Evolutionary conservation across 768 basidiomycete species (phyloP).

Genomic region (Leccinum sublutescens): DNA sequence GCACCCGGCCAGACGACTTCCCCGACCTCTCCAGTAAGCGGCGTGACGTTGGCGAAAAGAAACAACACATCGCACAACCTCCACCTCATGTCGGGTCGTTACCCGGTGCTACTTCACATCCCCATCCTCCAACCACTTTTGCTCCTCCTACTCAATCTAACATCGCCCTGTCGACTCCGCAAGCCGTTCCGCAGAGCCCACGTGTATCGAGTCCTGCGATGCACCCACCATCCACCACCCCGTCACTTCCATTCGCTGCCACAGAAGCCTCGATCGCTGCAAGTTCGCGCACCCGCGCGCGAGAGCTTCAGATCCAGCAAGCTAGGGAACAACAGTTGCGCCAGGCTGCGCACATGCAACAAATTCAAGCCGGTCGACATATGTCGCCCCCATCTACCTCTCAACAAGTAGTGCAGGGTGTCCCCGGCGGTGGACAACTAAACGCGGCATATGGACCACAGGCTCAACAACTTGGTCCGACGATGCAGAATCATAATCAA

Average conservation of each 20-base stretch:
- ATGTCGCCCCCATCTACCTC: conserved; percentile 42
- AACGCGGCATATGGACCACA: conserved; percentile 29
- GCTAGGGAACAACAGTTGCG: conserved; percentile 35
- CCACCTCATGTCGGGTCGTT: conserved; percentile 17
- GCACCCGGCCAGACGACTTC: conserved; percentile 57
- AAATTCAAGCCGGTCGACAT: conserved; percentile 36
- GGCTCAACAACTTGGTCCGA: conserved; percentile 43
- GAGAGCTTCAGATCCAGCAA: conserved; percentile 38
- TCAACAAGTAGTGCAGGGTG: conserved; percentile 19
- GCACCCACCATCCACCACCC: conserved; percentile 26
- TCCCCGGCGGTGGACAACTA: conserved; percentile 16
- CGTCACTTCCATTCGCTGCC: conserved; percentile 32
- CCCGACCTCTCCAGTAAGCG: conserved; percentile 55
- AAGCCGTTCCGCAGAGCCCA: conserved; percentile 29
- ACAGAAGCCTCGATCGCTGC: conserved; percentile 37
- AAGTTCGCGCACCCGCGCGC: conserved; percentile 32
- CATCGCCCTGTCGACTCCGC: conserved; percentile 14
- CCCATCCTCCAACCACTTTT: conserved; percentile 23
- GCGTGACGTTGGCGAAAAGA: conserved; percentile 66
- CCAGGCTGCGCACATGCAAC: conserved; percentile 34
- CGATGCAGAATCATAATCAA: conserved; percentile 56
- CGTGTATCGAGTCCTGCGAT: conserved; percentile 34
- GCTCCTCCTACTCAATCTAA: conserved; percentile 18
- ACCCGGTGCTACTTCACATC: conserved; percentile 15
- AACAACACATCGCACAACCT: conserved; percentile 44